Evolutionary conservation across 768 basidiomycete species (phyloP), one percentile per base, ranked within the genome.

Genomic region (Asterophora parasitica): DNA sequence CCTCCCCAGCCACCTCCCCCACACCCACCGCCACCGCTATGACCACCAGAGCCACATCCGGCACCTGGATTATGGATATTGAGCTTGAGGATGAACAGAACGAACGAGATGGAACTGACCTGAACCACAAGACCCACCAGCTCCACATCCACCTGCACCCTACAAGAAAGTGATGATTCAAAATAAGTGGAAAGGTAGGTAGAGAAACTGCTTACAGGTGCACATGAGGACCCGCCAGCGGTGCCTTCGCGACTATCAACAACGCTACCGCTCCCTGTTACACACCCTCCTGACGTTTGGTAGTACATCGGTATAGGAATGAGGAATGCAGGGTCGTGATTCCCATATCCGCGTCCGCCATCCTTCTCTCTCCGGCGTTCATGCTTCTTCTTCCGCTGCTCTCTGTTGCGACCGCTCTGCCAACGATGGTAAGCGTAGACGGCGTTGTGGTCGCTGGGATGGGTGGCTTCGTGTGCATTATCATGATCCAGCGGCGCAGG

Each of bases 391-490:
- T 31, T 9, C 30, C 12, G 30, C 30, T 31, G 52, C 59, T 57
- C 15, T 17, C n/a, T 38, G 20, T 49, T 12, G 7, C 44, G 35
- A 7, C 35, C 23, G 34, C 44, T 17, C 15, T 37, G 10, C 17
- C n/a, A 20, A 31, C 55, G 58, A 16, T 64, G 63, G 36, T 61
- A 64, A 7, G 64, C 59, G 36, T 66, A 57, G 6, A 73, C 61
- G 1, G 73, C 62, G 46, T 73, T 72, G 55, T 79, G 77, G 34
- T 74, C 65, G 46, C 75, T 76, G 3, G 78, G 75, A 52, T 80
- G 77, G 1, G 79, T 79, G 7, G 73, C 75, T 0, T 67, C 68
- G 50, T 71, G 66, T 28, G 71, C 65, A 28, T 70, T 68, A 15
- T 56, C 50, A 6, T 57, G 63, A 7, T 12, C 10, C 1, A 65